phyloP scores from a whole-genome alignment of 441 rosid species.

The Erodium trifolium region DNA sequence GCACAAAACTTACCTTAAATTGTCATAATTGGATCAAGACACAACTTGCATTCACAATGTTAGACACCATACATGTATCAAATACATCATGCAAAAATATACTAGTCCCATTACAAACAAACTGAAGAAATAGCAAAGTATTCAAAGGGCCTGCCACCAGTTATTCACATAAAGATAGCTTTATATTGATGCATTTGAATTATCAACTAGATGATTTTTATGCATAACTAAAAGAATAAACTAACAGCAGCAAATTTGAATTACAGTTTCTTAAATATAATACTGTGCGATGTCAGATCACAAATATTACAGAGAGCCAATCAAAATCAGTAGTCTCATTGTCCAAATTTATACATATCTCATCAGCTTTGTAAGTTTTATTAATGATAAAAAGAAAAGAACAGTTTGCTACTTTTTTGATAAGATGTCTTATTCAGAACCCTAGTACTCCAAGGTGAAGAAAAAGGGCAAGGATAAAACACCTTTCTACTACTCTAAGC shows the following conservation, averaged over 20 bases:
- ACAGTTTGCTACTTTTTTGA: too few relatives aligned
- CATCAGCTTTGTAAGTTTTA: too few relatives aligned
- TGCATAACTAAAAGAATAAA: not conserved
- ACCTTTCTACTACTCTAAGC: too few relatives aligned
- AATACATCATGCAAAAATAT: not conserved
- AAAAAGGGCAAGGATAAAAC: too few relatives aligned
- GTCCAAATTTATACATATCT: too few relatives aligned
- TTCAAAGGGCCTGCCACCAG: not conserved
- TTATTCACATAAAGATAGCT: not conserved
- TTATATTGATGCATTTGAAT: too few relatives aligned
- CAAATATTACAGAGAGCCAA: too few relatives aligned
- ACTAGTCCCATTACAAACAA: not conserved
- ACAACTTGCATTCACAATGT: not conserved
- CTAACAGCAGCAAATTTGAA: not conserved
- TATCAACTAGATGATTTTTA: not conserved
- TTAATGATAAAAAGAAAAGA: too few relatives aligned
- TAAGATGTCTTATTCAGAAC: too few relatives aligned
- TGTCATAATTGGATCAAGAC: not conserved
- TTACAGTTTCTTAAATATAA: not conserved
- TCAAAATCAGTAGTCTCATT: too few relatives aligned
- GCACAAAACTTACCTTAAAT: not conserved
- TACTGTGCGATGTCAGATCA: too few relatives aligned
- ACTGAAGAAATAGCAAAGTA: not conserved
- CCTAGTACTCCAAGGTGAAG: too few relatives aligned
- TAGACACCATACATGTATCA: not conserved